Evolutionary conservation across 805 yeast species (phyloP), one percentile per base, ranked within the genome.

Genomic region (Ogataea saltuana): DNA sequence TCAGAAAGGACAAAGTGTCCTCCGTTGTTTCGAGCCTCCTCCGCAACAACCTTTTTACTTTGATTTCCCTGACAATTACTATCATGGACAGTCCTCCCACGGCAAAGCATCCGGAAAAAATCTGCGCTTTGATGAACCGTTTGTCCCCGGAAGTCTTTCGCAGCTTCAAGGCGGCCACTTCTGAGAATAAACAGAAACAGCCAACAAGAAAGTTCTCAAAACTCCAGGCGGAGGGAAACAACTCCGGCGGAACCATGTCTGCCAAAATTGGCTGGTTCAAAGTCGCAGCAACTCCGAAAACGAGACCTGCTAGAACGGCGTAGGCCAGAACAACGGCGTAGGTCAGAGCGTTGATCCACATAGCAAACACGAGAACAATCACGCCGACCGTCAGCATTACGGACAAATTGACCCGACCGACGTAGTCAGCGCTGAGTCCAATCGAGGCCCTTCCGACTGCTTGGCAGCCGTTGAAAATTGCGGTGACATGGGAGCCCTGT

Each of bases 111-210:
- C 87, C 88, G 5, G 80, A 75, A 52, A 79, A 80, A 2, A 81
- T 68, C 54, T 83, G 88, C 2, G 85, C 70, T 50, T 80, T 72
- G 22, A 76, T 61, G 54, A 75, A 83, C 2, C 86, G 85, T 16
- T 28, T 51, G 1, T 46, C 6, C 6, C 45, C 33, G 6, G 36
- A 17, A 19, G 39, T 23, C 26, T 60, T 48, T 28, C 60, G 45
- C 36, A 64, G 41, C 11, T 54, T 51, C 43, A 65, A 42, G 0
- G 64, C 63, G 15, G 56, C 60, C 22, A 61, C 60, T 44, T 65
- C 69, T 16, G 56, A 53, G 23, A 57, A 54, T 27, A 61, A 40
- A 33, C 53, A 39, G 27, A 69, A 60, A 4, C 60, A 29, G 4
- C 66, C 66, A 32, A 51, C 52, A 29, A 58, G 34, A 15, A 63